Base-by-base conservation (phyloP, 345 rosid genomes). In the Eucalyptus fibrosa region DNA sequence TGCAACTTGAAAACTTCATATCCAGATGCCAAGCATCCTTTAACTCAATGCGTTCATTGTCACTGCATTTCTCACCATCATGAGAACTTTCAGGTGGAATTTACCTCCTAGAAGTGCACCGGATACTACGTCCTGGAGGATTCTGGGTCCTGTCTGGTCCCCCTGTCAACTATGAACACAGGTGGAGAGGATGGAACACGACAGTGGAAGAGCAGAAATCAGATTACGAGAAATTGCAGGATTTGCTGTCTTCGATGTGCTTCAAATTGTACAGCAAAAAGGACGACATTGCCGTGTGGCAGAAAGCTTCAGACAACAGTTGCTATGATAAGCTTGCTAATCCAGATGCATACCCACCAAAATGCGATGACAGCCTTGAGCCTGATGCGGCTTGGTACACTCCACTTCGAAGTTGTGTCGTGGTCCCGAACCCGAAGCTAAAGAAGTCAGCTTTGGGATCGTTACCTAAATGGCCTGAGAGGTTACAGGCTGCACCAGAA, bases 141-240 rank as follows among this genome's bases (percentile, higher is more conserved):
- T 98, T 98, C 89, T 98, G 99, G 99, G 97, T 98, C 88, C 93
- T 98, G 62, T 98, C 99, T 77, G 99, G 99, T 55, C 99, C 99
- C 85, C 99, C 99, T 50, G 97, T 98, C 55, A 98, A 98, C 92
- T 98, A 98, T 59, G 96, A 97, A 87, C 91, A 92, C 91, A 96
- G 95, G 12, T 98, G 99, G 99, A 93, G 95, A 89, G 99, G 99
- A 50, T 98, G 99, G 99, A 96, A 98, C 91, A 98, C 99, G 24
- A 98, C 99, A 21, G 91, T 95, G 40, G 99, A 96, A 93, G 99
- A 96, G 89, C 99, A 97, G 93, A 97, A 91, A 90, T 92, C 95
- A 47, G 97, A 98, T 88, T 98, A 96, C 89, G 99, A 98, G 62
- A 97, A 97, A 92, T 91, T 98, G 89, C 92, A 94, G 88, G 97